Evolutionary conservation across 2,329 filamentous ascomycete species (phyloP), one percentile per base, ranked within the genome.

Genomic region (Ophiostoma ulmi): DNA sequence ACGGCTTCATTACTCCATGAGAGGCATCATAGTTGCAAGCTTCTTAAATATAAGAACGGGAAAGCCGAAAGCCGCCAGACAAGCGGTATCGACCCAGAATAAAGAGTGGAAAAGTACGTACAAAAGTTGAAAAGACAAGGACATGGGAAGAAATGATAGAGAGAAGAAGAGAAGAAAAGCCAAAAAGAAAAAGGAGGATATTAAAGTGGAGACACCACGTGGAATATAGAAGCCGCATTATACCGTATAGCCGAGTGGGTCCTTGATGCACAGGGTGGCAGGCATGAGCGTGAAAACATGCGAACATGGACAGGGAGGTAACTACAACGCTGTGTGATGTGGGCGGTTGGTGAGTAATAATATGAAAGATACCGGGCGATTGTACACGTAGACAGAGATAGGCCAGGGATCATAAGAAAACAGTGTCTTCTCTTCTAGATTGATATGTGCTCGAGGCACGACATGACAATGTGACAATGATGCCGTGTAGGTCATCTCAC

Each of bases 211-310:
- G 8, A 22, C 11, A 22, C 52, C 52, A 58, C 52, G 52, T 58
- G 52, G 52, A 58, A 58, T 58, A 58, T 26, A 58, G 52, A 31
- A 31, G 48, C 48, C 48, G 48, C 48, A 14, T 26, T 26, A 5
- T 13, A 63, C 58, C 58, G 58, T 63, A 63, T 63, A 63, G 58
- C 58, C 58, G 58, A 14, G 58, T 63, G 58, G 58, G 26, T 63
- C 26, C 13, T 26, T 26, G 8, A 3, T 58, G 17, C 52, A 58
- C 48, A 8, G 48, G 48, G 20, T 55, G 8, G 48, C 31, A 31
- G 31, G 31, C 31, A 31, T 31, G 31, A 4, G 31, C 31, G 31
- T 31, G 31, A 31, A 31, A 31, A 31, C 31, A 31, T 55, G 22
- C 7, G n/a, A 11, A 26, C 52, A 22, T 44, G 39, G 14, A 44